Percentiles rank a stretch among this genome's conserved stretches.
phyloP scores from a whole-genome alignment of 2,329 filamentous ascomycete species.

The Fusarium sp. region DNA sequence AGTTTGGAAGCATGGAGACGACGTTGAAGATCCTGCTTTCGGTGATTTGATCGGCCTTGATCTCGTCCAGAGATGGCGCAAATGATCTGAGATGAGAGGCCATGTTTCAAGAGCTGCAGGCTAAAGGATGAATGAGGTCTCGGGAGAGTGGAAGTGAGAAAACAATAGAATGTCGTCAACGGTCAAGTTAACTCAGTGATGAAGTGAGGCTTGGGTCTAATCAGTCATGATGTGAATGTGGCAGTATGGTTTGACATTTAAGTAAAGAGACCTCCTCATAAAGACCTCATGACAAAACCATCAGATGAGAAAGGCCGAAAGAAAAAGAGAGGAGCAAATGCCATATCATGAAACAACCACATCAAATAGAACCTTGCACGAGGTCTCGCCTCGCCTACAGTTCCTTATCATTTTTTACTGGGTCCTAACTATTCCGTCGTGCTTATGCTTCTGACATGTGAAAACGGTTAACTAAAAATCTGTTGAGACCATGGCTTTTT shows the following conservation, averaged over 20 bases:
- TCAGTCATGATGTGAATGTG: background rate
- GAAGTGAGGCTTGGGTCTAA: background rate
- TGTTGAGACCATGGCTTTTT: slow-evolving; percentile 27
- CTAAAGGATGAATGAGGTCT: background rate
- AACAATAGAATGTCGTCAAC: too few relatives aligned
- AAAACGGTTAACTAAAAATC: slow-evolving; percentile 29
- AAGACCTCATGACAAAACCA: slow-evolving; percentile 1
- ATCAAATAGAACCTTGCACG: slow-evolving; percentile 21
- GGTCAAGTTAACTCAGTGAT: background rate
- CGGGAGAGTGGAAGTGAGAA: background rate
- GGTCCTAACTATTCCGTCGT: background rate
- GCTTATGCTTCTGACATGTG: slow-evolving; percentile 36
- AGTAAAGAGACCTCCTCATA: background rate
- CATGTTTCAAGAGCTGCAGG: slow-evolving; percentile 13
- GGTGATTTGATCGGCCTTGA: slow-evolving; percentile 45
- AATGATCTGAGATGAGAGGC: slow-evolving; percentile 24
- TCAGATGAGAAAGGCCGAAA: background rate
- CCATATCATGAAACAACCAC: slow-evolving; percentile 9
- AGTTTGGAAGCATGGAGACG: slow-evolving; percentile 61
- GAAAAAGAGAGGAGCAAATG: background rate
- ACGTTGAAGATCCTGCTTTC: slow-evolving; percentile 55
- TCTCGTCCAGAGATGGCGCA: slow-evolving; percentile 38
- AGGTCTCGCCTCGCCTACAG: slow-evolving; percentile 11
- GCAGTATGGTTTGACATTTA: background rate
- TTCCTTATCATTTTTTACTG: slow-evolving; percentile 15